Evolutionary conservation across 164 flowering plant species (phyloP), one percentile per base, ranked within the genome.

Genomic region (Liriodendron chinense): DNA sequence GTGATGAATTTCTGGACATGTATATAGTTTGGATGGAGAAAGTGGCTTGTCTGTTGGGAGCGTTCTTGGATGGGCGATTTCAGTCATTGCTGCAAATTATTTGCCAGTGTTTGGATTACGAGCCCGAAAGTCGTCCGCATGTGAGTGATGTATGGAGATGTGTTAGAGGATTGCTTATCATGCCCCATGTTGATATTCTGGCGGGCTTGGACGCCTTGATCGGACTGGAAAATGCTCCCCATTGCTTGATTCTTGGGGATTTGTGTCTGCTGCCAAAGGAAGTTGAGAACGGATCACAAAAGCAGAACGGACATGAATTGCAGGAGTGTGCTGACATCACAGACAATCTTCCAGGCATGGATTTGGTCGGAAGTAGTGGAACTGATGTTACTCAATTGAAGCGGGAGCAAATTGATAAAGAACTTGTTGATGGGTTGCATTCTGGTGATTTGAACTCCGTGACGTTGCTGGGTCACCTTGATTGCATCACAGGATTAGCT

Each of bases 401-500:
- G 70, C 83, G 64, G 47, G 78, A 72, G 49, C 75, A 71, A 43
- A 70, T 59, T 75, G 80, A 78, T n/a, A 79, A 78, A 72, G 85
- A 85, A 77, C 68, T 89, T 48, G 74, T 78, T 74, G 78, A 82
- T 50, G 88, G 85, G 9, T 48, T 91, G 20, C 70, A 78, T 48
- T 50, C 66, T n/a, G 86, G 88, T 69, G 80, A 75, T 20, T 48
- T 89, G 21, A 81, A 86, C 78, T 83, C 77, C 71, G 77, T 81
- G 71, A 85, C 85, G 66, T 64, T 96, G 82, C 83, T 77, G 68
- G 95, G 94, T 57, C 99, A 94, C 86, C 87, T 78, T 72, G 93
- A 90, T 83, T 87, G 90, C 79, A 84, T 96, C 65, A 87, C 99
- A 2, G 91, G 90, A 47, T 85, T 94, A 76, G 87, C 96, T 76